phyloP scores from a whole-genome alignment of 345 rosid genomes.

The Orychophragmus violaceus region DNA sequence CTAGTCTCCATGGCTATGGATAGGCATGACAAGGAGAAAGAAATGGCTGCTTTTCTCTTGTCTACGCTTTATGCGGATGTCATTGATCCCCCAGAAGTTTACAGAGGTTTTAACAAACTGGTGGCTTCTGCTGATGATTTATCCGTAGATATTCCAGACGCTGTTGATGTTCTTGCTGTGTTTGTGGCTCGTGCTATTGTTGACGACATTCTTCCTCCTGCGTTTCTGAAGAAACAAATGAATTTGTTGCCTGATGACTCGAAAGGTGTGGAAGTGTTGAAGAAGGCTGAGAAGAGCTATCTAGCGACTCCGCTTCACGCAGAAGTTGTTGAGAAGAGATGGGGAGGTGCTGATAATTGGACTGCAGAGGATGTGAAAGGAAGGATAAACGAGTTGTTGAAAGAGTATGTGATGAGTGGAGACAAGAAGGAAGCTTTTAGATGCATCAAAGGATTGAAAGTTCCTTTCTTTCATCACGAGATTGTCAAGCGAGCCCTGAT shows the following conservation, averaged over 20 bases:
- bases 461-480: constrained; percentile 86
- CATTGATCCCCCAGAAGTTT: constrained; percentile 62
- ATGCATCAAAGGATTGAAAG: constrained; percentile 74
- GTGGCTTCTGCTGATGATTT: constrained; percentile 76
- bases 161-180: constrained; percentile 67
- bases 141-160: constrained; percentile 71
- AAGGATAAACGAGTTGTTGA: constrained; percentile 54
- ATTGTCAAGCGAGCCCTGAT: constrained; percentile 64
- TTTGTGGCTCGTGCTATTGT: constrained; percentile 85
- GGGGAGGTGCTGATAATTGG: constrained; percentile 73
- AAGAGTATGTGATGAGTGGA: constrained; percentile 60
- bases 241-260: constrained; percentile 38
- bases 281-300: constrained; percentile 69
- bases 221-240: constrained; percentile 58
- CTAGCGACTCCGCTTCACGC: constrained; percentile 77
- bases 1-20: constrained; percentile 80
- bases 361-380: constrained; percentile 81
- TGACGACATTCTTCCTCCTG: constrained; percentile 82
- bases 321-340: constrained; percentile 63
- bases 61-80: constrained; percentile 60
- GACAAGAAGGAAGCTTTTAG: constrained; percentile 72
- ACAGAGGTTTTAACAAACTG: constrained; percentile 61
- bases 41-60: constrained; percentile 74
- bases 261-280: constrained; percentile 57
- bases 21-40: constrained; percentile 80